Conservation (phyloP, 495 filamentous ascomycete genomes). For the Penicillium lagena region DNA sequence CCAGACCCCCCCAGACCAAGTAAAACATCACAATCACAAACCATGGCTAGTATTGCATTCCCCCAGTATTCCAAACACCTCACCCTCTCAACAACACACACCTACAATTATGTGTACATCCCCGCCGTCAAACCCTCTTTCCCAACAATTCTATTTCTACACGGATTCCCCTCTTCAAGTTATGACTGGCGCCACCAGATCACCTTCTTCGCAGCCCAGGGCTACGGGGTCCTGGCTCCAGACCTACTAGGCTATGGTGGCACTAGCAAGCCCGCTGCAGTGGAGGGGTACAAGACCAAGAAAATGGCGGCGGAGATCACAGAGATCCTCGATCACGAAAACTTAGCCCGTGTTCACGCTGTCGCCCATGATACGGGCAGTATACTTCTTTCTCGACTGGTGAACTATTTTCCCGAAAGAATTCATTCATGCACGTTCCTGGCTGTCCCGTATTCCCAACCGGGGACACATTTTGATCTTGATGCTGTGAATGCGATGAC, state of each 20-base stretch:
- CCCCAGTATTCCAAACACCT: constrained; percentile 1
- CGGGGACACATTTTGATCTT: constrained; percentile 16
- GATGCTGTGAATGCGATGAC: constrained; percentile 14
- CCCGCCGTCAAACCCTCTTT: constrained; percentile 9
- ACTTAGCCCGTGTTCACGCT: constrained; percentile 5
- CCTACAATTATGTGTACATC: constrained; percentile 22
- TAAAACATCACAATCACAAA: neutral
- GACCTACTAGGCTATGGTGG: constrained; percentile 41
- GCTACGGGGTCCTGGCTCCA: constrained; percentile 36
- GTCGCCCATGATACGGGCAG: constrained; percentile 25
- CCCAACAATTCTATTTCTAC: constrained; percentile 24
- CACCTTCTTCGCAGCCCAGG: constrained; percentile 14
- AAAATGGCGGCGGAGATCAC: constrained; percentile 19
- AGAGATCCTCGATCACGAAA: constrained; percentile 12
- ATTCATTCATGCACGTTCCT: constrained; percentile 19
- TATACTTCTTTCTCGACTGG: constrained; percentile 20
- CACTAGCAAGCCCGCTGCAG: constrained; percentile 26
- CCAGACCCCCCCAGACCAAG: too few relatives aligned
- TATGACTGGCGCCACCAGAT: constrained; percentile 39
- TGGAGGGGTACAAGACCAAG: constrained; percentile 23
- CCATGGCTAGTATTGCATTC: constrained; percentile 3
- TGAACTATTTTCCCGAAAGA: constrained; percentile 19
- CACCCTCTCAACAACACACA: constrained; percentile 3
- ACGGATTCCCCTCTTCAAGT: constrained; percentile 28
- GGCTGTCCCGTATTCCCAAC: constrained; percentile 17